Percentiles rank a stretch among this genome's conserved stretches.
Evolutionary conservation across 495 filamentous ascomycete species (phyloP).

Genomic region (Lepidopterella palustris): DNA sequence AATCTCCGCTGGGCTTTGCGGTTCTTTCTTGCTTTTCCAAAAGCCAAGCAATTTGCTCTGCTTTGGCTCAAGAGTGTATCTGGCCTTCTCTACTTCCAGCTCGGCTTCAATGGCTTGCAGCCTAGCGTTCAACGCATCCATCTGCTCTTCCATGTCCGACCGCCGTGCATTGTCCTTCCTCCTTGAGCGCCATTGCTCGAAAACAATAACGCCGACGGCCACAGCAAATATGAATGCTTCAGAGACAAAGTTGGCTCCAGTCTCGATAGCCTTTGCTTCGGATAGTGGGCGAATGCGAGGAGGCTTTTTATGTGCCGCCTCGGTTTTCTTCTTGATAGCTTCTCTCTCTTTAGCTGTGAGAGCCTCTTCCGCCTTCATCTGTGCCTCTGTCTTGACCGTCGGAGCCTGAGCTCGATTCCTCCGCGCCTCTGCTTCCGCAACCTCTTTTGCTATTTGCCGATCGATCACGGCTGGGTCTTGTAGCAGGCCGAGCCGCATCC

Average conservation of each 20-base stretch:
- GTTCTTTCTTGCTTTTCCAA: constrained; percentile 6
- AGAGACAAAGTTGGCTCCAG: constrained; percentile 89
- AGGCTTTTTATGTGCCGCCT: constrained; percentile 26
- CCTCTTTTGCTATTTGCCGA: constrained; percentile 43
- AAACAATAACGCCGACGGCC: constrained; percentile 69
- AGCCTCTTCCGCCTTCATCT: constrained; percentile 49
- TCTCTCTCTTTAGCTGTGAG: constrained; percentile 41
- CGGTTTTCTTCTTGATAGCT: constrained; percentile 41
- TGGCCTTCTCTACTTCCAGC: constrained; percentile 16
- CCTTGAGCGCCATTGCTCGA: constrained; percentile 68
- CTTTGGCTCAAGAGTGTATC: constrained; percentile 1
- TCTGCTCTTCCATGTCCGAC: constrained; percentile 62
- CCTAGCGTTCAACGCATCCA: constrained; percentile 50
- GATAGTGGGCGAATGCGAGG: constrained; percentile 69
- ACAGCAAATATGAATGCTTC: constrained; percentile 85
- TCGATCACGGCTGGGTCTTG: constrained; percentile 65
- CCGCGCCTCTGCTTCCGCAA: constrained; percentile 43
- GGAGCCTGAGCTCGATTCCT: constrained; percentile 60
- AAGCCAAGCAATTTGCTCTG: constrained; percentile 8
- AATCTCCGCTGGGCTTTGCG: too few species aligned
- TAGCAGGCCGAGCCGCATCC: constrained; percentile 73
- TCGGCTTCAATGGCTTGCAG: constrained; percentile 18
- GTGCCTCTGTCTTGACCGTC: constrained; percentile 73
- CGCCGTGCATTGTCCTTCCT: constrained; percentile 71
- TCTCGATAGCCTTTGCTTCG: constrained; percentile 90